These are phyloP conservation scores for Melanopsichium pennsylvanicum DNA, from an alignment of 1,284 basidiomycete species.

Conservation along the genomic window DNA sequence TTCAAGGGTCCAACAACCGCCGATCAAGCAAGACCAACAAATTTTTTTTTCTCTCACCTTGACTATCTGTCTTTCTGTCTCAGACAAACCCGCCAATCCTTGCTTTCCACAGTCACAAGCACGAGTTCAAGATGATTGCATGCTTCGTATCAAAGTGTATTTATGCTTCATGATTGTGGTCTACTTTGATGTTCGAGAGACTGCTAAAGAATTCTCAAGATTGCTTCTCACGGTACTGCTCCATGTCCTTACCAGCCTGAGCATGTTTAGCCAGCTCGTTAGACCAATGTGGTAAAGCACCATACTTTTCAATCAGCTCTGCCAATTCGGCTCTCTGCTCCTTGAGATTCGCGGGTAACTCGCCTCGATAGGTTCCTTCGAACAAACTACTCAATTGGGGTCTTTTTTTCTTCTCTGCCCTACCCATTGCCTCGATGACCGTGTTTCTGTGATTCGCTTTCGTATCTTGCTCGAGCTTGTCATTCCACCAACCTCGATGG, in stretches of 20 bases:
- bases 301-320: conserved; percentile 72
- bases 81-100: no score
- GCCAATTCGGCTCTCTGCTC: no score
- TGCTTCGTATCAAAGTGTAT: not conserved
- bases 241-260: conserved; percentile 77
- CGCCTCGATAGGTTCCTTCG: conserved; percentile 76
- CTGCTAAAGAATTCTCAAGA: no score
- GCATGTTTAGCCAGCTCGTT: conserved; percentile 81
- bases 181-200: no score
- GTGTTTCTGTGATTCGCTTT: conserved; percentile 76
- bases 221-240: conserved; percentile 22
- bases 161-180: not conserved
- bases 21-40: conserved; percentile 7
- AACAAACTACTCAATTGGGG: conserved; percentile 81
- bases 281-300: conserved; percentile 80
- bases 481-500: conserved; percentile 81
- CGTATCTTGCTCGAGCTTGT: conserved; percentile 76
- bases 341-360: conserved; percentile 69
- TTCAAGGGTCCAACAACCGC: conserved; percentile 12
- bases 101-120: no score
- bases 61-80: no score
- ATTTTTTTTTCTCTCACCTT: no score
- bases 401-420: conserved; percentile 77
- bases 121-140: no score
- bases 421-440: conserved; percentile 80